Evolutionary conservation across 805 yeast species (phyloP), one percentile per base, ranked within the genome.

Genomic region (Myxozyma udenii): DNA sequence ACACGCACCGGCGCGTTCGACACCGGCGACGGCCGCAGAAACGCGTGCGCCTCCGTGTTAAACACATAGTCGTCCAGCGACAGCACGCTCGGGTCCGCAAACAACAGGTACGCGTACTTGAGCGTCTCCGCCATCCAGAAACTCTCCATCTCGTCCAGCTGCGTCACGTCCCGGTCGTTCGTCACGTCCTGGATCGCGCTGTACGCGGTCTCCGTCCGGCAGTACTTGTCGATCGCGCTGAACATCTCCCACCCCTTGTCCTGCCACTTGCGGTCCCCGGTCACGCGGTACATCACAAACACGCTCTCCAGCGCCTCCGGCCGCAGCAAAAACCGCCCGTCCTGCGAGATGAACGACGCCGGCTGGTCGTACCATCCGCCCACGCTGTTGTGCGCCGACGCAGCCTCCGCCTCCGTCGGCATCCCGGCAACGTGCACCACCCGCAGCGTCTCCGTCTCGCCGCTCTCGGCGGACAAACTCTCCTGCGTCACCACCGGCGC

Each of bases 241-340:
- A 78, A 74, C 70, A 78, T 69, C 48, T 67, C 66, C 75, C 78
- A 72, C 1, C 84, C 86, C 58, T 74, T 68, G 1, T 74, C 73
- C 53, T 82, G 76, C 79, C 85, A 83, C 56, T 69, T 68, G 1
- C 71, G 60, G 51, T 82, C 83, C 4, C 84, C 84, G 0, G 85
- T 81, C 45, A 79, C 71, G 51, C 86, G 71, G 58, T 78, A 81
- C 68, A 81, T 68, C 61, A 77, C 75, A 58, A 78, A 78, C 3
- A 83, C 71, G 0, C 85, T 78, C 62, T 82, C 85, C 41, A 82
- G 74, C 18, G 81, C 75, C 61, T 81, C 83, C 0, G 87, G 84
- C 21, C 84, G 71, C 21, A 82, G 65, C n/a, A 78, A 64, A 53
- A 72, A 78, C 41, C 69, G 41, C 6, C 58, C 60, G 36, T 55